Base-by-base conservation (phyloP, 768 basidiomycete species). In the Sarcomyxa edulis region DNA sequence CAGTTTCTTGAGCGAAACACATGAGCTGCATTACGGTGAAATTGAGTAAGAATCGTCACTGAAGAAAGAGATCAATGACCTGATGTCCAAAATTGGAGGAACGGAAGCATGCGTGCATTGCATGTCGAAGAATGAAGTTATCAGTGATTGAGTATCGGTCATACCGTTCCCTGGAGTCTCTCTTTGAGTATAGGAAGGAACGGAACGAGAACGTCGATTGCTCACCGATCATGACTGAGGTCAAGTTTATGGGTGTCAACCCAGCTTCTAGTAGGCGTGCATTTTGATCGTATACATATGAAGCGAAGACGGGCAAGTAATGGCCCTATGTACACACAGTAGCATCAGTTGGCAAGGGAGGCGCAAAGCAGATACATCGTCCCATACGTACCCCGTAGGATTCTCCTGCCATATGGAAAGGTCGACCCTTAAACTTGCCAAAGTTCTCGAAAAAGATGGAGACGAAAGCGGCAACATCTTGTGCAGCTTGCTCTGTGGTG, bases 271-370 rank as follows among this genome's bases (percentile, higher is more conserved):
- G 56, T 7, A 83, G 64, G 20, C 64, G 53, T 32, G 57, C 49
- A 54, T 92, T 90, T 48, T 81, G 76, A 57, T 91, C 88, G 34
- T 80, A 74, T 8, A 91, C 77, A 22, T 81, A 79, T 11, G 83
- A 71, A 0, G 86, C 88, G 45, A 91, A 91, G 1, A 84, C 61
- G 1, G 81, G 84, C 1, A 86, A 62, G 49, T 85, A 84, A 8
- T 78, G 74, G 5, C 83, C 81, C 82, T 83, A 36, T 6, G 16
- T 24, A 16, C 12, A 26, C 37, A 29, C 10, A 12, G 19, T 34
- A 23, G 43, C 12, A 10, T 20, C 32, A 34, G 28, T n/a, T n/a
- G n/a, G n/a, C n/a, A n/a, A n/a, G n/a, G n/a, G 9, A 4, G 16
- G 11, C 14, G 11, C 18, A 12, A 14, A 6, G 9, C 16, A 21